Evolutionary conservation across 2,329 filamentous ascomycete species (phyloP).

Genomic region (Fusarium torulosum): DNA sequence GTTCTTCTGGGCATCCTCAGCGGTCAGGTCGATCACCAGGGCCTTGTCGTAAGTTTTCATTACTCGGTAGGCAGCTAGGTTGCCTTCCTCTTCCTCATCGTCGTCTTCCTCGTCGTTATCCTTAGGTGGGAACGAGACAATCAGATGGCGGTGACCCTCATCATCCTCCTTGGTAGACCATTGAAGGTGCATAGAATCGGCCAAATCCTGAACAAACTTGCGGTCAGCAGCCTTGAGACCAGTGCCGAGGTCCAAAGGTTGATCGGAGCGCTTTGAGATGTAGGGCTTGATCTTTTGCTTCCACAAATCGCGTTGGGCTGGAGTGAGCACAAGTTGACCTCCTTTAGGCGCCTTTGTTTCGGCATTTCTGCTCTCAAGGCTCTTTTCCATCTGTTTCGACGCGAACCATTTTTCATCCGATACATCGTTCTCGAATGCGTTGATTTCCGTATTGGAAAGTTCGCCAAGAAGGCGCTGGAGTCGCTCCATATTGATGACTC

Average conservation of each 20-base stretch:
- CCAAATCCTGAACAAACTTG: slow-evolving; percentile 91
- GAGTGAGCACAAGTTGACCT: slow-evolving; percentile 77
- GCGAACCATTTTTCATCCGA: slow-evolving; percentile 92
- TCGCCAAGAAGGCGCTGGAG: slow-evolving; percentile 83
- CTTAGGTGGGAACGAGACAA: slow-evolving; percentile 63
- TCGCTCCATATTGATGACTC: slow-evolving; percentile 88
- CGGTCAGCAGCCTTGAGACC: slow-evolving; percentile 85
- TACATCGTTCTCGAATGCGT: slow-evolving; percentile 93
- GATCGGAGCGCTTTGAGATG: slow-evolving; percentile 74
- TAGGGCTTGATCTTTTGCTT: slow-evolving; percentile 83
- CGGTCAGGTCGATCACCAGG: slow-evolving; percentile 81
- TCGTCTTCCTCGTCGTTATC: slow-evolving; percentile 57
- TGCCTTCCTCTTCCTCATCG: slow-evolving; percentile 80
- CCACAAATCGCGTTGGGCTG: slow-evolving; percentile 85
- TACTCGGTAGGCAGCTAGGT: slow-evolving; percentile 85
- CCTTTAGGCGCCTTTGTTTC: slow-evolving; percentile 67
- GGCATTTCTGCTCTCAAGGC: slow-evolving; percentile 68
- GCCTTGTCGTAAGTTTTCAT: slow-evolving; percentile 93
- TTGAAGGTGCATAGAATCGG: slow-evolving; percentile 69
- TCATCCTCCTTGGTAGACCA: slow-evolving; percentile 71
- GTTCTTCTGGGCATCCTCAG: slow-evolving; percentile 81
- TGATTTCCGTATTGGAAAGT: slow-evolving; percentile 87
- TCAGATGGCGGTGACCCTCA: slow-evolving; percentile 65
- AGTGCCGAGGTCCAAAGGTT: slow-evolving; percentile 78
- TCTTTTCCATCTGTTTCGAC: slow-evolving; percentile 81